Conservation (phyloP, 805 yeast species). For the Candida ovalis region DNA sequence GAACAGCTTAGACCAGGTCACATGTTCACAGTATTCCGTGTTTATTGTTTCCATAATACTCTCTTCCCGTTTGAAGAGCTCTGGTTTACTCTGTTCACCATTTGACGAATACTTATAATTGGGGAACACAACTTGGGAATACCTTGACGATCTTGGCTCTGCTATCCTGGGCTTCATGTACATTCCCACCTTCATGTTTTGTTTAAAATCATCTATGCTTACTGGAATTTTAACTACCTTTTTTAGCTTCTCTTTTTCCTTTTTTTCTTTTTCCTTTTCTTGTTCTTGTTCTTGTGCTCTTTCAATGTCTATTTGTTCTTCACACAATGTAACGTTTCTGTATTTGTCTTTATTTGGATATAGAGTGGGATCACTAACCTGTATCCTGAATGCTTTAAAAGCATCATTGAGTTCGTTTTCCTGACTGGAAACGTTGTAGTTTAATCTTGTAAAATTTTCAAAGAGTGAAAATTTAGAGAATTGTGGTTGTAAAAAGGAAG, state of each 20-base stretch:
- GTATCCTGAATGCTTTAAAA: slow-evolving; percentile 23
- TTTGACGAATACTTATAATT: slow-evolving; percentile 1
- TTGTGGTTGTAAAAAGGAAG: slow-evolving; percentile 11
- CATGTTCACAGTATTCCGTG: neutral
- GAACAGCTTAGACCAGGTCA: neutral
- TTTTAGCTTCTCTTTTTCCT: neutral
- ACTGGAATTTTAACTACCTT: neutral
- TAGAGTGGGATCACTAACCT: slow-evolving; percentile 22
- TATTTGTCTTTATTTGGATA: slow-evolving; percentile 15
- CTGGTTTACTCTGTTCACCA: neutral
- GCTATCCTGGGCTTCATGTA: neutral
- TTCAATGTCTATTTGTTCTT: neutral
- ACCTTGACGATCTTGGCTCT: slow-evolving; percentile 12
- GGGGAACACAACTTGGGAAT: slow-evolving; percentile 23
- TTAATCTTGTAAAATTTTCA: slow-evolving; percentile 10
- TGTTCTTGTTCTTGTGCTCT: neutral
- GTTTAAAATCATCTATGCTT: neutral
- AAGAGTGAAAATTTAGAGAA: slow-evolving; percentile 15
- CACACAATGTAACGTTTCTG: slow-evolving; percentile 16
- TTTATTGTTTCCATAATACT: too few species aligned
- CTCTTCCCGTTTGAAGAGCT: neutral
- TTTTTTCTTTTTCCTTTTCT: neutral
- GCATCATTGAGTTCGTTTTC: slow-evolving; percentile 2
- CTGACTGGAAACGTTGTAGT: slow-evolving; percentile 1
- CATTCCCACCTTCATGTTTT: neutral